phyloP scores from a whole-genome alignment of 2,329 filamentous ascomycete genomes.

The Pseudocercospora vitis region DNA sequence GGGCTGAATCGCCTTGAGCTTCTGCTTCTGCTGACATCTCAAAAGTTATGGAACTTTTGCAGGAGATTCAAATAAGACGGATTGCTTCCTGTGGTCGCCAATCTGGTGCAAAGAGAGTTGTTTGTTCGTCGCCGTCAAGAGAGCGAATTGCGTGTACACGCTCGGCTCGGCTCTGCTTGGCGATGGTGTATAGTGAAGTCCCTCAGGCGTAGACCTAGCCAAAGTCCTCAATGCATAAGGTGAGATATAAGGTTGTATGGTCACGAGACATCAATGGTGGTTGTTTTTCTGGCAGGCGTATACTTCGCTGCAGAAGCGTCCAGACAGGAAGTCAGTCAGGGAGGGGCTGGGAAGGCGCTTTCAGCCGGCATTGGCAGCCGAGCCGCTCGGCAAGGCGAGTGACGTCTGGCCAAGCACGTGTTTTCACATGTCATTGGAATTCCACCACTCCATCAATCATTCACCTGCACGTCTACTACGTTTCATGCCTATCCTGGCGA shows the following conservation, averaged over 20 bases:
- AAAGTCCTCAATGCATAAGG: background rate
- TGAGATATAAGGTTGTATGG: background rate
- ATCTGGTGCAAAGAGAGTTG: background rate
- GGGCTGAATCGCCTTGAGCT: too few relatives aligned
- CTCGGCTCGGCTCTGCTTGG: constrained; percentile 2
- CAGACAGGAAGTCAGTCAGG: background rate
- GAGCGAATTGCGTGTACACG: background rate
- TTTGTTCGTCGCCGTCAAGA: background rate
- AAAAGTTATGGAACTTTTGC: background rate
- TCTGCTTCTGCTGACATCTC: constrained; percentile 8
- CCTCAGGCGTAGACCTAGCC: background rate
- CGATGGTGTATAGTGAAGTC: background rate
- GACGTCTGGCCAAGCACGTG: background rate
- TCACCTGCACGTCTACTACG: background rate
- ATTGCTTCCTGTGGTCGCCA: too few relatives aligned
- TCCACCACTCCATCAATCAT: too few relatives aligned
- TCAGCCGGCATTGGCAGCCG: background rate
- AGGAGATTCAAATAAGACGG: too few relatives aligned
- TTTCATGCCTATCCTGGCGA: background rate
- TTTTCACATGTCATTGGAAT: constrained; percentile 4
- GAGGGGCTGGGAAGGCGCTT: background rate
- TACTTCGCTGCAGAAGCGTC: background rate
- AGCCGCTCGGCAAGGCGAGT: background rate
- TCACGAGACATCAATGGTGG: background rate
- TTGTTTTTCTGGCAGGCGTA: constrained; percentile 5